Evolutionary conservation across 163 green algal species (phyloP), one percentile per base, ranked within the genome.

Genomic region (Prototheca stagnorum): DNA sequence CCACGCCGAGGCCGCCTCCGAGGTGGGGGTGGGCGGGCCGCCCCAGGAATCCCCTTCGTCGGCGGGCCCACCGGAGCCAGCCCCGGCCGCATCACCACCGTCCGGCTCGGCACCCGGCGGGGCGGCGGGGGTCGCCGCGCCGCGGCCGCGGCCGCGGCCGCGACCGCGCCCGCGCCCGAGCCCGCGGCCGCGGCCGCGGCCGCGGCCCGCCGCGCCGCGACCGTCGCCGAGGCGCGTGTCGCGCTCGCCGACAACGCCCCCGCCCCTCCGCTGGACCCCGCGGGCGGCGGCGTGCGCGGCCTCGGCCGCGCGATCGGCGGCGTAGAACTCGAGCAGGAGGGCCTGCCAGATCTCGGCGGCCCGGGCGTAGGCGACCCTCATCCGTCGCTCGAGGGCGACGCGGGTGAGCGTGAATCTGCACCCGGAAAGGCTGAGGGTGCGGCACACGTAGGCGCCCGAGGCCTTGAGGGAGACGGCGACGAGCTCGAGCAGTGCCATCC

Each of bases 361-460:
- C 2, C 24, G 44, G 0, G 22, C 34, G 39, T 78, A 78, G 54
- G 72, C 53, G 20, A 21, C 21, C 5, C 5, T 16, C 16, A 70
- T 40, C 1, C 46, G 27, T 31, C 51, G 49, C 44, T 73, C 64
- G 51, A 78, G 39, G 3, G 49, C 37, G 1, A 48, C 51, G 43
- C 62, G 40, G 4, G 66, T 47, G 21, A 60, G 52, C 49, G 68
- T 51, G 48, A 78, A 78, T 24, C 47, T 20, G 49, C 24, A n/a
- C 58, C 62, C 63, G 31, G 31, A 23, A 39, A 74, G 88, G 47
- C 54, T 74, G 9, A 88, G 75, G 5, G 75, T 85, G 47, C 78
- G 72, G 57, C 66, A 86, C 21, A 85, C 56, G 41, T 81, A 88
- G 61, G 81, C 77, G 44, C 78, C 78, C 31, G 58, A 46, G 22